phyloP scores from a whole-genome alignment of 2,329 filamentous ascomycete genomes.

The Penicillium sumatraense region DNA sequence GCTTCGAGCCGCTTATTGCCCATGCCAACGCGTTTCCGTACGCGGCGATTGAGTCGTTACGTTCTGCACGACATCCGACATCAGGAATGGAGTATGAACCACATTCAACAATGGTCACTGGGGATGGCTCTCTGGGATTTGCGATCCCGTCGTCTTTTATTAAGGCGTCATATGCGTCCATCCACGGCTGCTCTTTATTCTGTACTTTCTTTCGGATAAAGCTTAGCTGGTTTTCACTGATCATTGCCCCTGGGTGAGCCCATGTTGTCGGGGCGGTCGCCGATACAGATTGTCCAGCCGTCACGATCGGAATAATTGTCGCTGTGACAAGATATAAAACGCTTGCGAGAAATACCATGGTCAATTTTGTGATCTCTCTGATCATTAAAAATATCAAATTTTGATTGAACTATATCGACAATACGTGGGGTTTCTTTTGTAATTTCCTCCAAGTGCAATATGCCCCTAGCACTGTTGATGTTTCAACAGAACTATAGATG shows the following conservation, averaged over 20 bases:
- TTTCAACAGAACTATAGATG: not conserved
- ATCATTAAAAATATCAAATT: no score
- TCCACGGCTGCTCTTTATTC: not conserved
- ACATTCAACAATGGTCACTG: constrained; percentile 28
- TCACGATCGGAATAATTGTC: not conserved
- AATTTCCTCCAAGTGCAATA: no score
- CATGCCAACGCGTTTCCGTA: constrained; percentile 34
- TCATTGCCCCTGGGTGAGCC: constrained; percentile 11
- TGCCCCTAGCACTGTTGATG: not conserved
- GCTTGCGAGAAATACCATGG: not conserved
- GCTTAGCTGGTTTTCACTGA: constrained; percentile 3
- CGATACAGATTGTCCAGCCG: not conserved
- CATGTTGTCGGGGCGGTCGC: not conserved
- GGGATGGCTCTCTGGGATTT: constrained; percentile 3
- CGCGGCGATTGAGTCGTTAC: constrained; percentile 33
- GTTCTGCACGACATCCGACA: constrained; percentile 31
- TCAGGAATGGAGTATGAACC: constrained; percentile 32
- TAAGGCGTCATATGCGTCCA: not conserved
- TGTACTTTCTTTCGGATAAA: constrained; percentile 5
- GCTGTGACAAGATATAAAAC: not conserved
- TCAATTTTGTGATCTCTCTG: no score
- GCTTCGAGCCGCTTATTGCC: constrained; percentile 21
- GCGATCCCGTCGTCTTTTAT: not conserved
- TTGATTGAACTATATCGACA: no score
- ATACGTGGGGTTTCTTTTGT: no score